phyloP scores from a whole-genome alignment of 192 early-diverging fungal species.

The Linnemannia hyalina region DNA sequence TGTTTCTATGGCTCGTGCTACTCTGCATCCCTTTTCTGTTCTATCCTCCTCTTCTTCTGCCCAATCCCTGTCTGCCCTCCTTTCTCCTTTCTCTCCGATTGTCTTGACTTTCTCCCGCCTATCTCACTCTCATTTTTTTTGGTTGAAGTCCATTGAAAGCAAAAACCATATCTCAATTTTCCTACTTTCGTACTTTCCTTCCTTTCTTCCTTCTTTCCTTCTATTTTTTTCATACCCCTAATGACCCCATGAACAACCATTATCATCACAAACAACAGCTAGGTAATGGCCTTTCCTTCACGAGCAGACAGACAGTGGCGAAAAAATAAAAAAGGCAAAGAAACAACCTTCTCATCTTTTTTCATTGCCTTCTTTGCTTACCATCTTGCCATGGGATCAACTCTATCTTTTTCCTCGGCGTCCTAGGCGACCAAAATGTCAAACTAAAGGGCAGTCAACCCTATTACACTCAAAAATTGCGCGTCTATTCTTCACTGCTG shows the following conservation, averaged over 20 bases:
- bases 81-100: background rate
- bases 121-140: background rate
- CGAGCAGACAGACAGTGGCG: background rate
- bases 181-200: background rate
- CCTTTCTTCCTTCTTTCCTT: background rate
- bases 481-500: too few species aligned
- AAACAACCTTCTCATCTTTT: background rate
- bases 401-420: background rate
- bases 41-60: background rate
- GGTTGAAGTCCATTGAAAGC: background rate
- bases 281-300: background rate
- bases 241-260: background rate
- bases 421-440: background rate
- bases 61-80: background rate
- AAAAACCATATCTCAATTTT: background rate
- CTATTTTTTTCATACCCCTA: background rate
- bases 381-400: background rate
- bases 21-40: too few species aligned
- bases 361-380: background rate
- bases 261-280: conserved; percentile 4
- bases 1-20: too few species aligned
- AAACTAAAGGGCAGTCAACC: too few species aligned
- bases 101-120: background rate
- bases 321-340: background rate
- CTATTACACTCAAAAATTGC: too few species aligned